A percentile compares a stretch with the other conserved stretches of the same genome.
These are phyloP conservation scores for Penium margaritaceum DNA, from an alignment of 139 green algal genomes.

Conservation along the genomic window DNA sequence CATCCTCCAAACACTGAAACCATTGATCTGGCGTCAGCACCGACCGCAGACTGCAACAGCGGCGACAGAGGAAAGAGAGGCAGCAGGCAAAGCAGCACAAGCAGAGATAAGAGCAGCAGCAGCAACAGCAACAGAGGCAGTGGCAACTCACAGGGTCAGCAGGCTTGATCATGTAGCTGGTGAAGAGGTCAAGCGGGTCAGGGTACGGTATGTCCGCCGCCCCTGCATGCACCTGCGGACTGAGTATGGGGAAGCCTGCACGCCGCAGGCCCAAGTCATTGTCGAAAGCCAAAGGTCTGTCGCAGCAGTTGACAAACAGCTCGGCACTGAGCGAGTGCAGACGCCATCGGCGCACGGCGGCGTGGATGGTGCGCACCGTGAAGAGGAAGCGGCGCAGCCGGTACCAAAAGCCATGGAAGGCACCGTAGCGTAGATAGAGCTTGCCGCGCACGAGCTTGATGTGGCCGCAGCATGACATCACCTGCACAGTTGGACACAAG, in stretches of 20 bases:
- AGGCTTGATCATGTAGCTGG: no score
- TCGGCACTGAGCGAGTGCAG: constrained; percentile 8
- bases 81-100: no score
- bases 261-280: background rate
- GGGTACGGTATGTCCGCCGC: constrained; percentile 10
- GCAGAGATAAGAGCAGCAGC: no score
- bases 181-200: constrained; percentile 19
- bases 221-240: background rate
- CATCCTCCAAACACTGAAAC: no score
- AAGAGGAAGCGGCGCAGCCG: constrained; percentile 13
- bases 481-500: no score
- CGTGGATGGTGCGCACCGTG: constrained; percentile 13
- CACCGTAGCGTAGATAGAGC: constrained; percentile 22
- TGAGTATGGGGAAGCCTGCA: constrained; percentile 13
- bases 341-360: background rate
- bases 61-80: no score
- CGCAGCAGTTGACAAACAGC: constrained; percentile 22
- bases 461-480: constrained; percentile 28
- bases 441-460: constrained; percentile 8
- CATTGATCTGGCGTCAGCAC: no score
- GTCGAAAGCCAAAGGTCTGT: constrained; percentile 14
- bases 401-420: constrained; percentile 8
- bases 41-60: no score
- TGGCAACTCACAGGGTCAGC: no score
- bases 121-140: no score